Evolutionary conservation across 768 basidiomycete genomes (phyloP), one percentile per base, ranked within the genome.

Genomic region (Floccularia luteovirens): DNA sequence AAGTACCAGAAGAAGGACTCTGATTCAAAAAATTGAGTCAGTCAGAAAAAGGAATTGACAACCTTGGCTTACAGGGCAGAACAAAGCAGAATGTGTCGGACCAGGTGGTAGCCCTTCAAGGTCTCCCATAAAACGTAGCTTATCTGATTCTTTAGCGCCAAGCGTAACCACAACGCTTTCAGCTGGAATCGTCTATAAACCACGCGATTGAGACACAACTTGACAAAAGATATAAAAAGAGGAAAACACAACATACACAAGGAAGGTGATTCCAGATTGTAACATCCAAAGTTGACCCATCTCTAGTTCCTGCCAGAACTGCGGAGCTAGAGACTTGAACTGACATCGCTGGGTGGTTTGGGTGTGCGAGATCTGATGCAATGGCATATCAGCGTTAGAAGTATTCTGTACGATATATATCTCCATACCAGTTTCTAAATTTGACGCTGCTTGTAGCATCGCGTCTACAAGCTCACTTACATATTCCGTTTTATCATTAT

Each of bases 1-100:
- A 89, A 1, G 72, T 67, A 8, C 92, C 93, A 33, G 69, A 63
- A 12, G 78, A 69, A 3, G 86, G 73, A 12, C 79, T 83, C 90
- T 90, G 36, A 31, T 8, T 10, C 20, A 24, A 31, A 3, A 33
- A 44, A 23, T 43, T 41, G 28, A 49, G 20, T 21, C 28, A 17
- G n/a, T 12, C 2, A 39, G 10, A 20, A 21, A 13, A 20, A 5
- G 22, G 24, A 27, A 27, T 8, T 13, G 20, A 34, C 31, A 24
- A 7, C 16, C n/a, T 7, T 17, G 28, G 60, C 85, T 48, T 57
- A 93, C 92, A 5, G 85, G 72, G 53, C 83, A 92, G 49, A 75
- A 81, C 28, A 90, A 56, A 0, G 63, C 72, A 25, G 86, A 48
- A 1, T 53, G 47, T 16, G 77, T 83, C 34, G 63, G 61, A 4